Percentiles rank a stretch among this genome's conserved stretches.
Evolutionary conservation across 805 yeast species (phyloP).

Genomic region (Isabelozyma pseudorhagii): DNA sequence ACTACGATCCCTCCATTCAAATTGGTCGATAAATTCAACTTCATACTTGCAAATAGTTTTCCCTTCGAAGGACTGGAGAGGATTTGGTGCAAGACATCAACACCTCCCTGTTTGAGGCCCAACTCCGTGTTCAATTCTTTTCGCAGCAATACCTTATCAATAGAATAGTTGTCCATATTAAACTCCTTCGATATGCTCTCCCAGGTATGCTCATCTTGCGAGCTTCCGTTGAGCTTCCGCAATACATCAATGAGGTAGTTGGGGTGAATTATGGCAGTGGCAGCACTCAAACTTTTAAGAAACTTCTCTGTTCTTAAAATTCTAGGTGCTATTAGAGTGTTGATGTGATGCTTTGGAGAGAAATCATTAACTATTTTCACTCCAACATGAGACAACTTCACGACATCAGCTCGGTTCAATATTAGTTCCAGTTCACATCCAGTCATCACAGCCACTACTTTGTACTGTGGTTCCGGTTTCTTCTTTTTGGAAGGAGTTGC

Average conservation of each 20-base stretch:
- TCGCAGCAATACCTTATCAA: constrained; percentile 27
- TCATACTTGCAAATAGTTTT: constrained; percentile 44
- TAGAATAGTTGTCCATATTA: constrained; percentile 26
- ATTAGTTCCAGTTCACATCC: constrained; percentile 54
- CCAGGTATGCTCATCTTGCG: constrained; percentile 6
- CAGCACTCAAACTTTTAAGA: constrained; percentile 61
- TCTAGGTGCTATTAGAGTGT: constrained; percentile 72
- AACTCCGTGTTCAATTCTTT: constrained; percentile 30
- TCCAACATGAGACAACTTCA: constrained; percentile 51
- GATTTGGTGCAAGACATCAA: constrained; percentile 4
- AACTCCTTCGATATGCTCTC: constrained; percentile 14
- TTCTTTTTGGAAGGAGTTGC: constrained; percentile 8
- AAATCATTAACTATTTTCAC: constrained; percentile 48
- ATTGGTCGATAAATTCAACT: constrained; percentile 53
- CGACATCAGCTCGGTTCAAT: constrained; percentile 41
- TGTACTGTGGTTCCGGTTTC: constrained; percentile 24
- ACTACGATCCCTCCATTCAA: constrained; percentile 60
- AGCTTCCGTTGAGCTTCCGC: constrained; percentile 7
- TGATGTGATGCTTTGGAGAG: constrained; percentile 34
- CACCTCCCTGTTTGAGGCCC: constrained; percentile 18
- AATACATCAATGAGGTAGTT: constrained; percentile 48
- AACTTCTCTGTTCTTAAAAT: constrained; percentile 87
- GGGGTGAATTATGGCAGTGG: constrained; percentile 54
- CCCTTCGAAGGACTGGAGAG: constrained; percentile 19
- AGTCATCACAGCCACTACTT: constrained; percentile 53